These are phyloP conservation scores for Diaporthe vaccinii DNA, from an alignment of 2,329 filamentous ascomycete species.

Conservation along the genomic window DNA sequence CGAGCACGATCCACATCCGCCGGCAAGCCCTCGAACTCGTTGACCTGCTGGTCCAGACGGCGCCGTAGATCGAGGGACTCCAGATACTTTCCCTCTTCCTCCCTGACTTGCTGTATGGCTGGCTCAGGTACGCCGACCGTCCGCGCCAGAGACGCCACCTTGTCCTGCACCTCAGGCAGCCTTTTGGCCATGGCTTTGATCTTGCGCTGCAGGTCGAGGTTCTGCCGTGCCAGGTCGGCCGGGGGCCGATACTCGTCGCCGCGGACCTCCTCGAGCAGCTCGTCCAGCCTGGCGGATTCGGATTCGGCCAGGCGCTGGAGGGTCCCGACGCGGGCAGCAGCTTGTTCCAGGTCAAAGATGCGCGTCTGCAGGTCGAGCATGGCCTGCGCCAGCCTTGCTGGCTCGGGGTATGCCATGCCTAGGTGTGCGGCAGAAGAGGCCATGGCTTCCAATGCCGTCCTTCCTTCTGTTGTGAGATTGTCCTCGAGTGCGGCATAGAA, in stretches of 20 bases:
- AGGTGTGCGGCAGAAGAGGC: slow-evolving; percentile 65
- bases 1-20: slow-evolving; percentile 78
- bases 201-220: slow-evolving; percentile 79
- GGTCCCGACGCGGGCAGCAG: slow-evolving; percentile 65
- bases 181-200: slow-evolving; percentile 76
- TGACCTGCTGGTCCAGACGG: slow-evolving; percentile 72
- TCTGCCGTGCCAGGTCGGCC: slow-evolving; percentile 74
- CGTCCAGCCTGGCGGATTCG: slow-evolving; percentile 59
- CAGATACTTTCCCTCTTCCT: slow-evolving; percentile 71
- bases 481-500: slow-evolving; percentile 68
- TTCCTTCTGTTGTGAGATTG: slow-evolving; percentile 68
- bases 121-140: slow-evolving; percentile 54
- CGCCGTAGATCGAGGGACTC: slow-evolving; percentile 70
- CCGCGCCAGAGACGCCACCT: slow-evolving; percentile 58
- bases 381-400: slow-evolving; percentile 62
- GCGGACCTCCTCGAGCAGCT: slow-evolving; percentile 58
- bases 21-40: slow-evolving; percentile 78
- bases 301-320: slow-evolving; percentile 68
- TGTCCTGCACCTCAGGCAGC: slow-evolving; percentile 75
- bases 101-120: slow-evolving; percentile 69
- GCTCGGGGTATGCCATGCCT: slow-evolving; percentile 62
- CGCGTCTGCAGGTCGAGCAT: slow-evolving; percentile 70
- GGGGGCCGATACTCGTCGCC: slow-evolving; percentile 66
- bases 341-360: slow-evolving; percentile 68
- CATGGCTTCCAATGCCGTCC: slow-evolving; percentile 69